Percentiles rank a stretch among this genome's conserved stretches.
Conservation (phyloP, 1,139 yeast species). For the Debaryomyces coudertii region DNA sequence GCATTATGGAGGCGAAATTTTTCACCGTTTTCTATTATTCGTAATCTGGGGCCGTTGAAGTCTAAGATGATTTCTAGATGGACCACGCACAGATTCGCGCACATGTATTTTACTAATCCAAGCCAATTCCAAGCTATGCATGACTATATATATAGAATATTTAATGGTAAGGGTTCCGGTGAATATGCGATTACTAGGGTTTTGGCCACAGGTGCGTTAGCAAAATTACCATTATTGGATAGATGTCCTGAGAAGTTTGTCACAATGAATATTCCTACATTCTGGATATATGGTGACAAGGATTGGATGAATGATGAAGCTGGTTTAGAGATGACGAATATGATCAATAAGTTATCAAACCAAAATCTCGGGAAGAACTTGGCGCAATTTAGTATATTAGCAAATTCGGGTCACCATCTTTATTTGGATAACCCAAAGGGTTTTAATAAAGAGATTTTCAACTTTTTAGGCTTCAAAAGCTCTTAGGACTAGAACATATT, state of each 20-base stretch:
- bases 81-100: slow-evolving; percentile 47
- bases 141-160: slow-evolving; percentile 45
- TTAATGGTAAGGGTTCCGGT: slow-evolving; percentile 48
- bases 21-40: slow-evolving; percentile 42
- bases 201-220: slow-evolving; percentile 43
- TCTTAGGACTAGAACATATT: slow-evolving; percentile 1
- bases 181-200: slow-evolving; percentile 50
- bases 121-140: slow-evolving; percentile 39
- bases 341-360: slow-evolving; percentile 38
- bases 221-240: slow-evolving; percentile 48
- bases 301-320: slow-evolving; percentile 55
- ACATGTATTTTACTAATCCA: slow-evolving; percentile 34
- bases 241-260: slow-evolving; percentile 44
- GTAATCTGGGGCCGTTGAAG: slow-evolving; percentile 40
- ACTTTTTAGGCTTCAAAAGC: slow-evolving; percentile 35
- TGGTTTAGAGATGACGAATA: slow-evolving; percentile 43
- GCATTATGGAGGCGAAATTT: slow-evolving; percentile 41
- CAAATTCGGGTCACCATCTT: slow-evolving; percentile 75
- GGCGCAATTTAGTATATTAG: slow-evolving; percentile 47
- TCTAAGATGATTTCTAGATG: slow-evolving; percentile 43
- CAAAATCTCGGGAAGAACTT: slow-evolving; percentile 19
- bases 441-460: slow-evolving; percentile 39
- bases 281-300: slow-evolving; percentile 46
- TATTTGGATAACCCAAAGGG: slow-evolving; percentile 68
- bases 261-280: slow-evolving; percentile 43